These are phyloP conservation scores for Candida frijolesensis DNA, from an alignment of 1,139 yeast genomes.

Conservation along the genomic window DNA sequence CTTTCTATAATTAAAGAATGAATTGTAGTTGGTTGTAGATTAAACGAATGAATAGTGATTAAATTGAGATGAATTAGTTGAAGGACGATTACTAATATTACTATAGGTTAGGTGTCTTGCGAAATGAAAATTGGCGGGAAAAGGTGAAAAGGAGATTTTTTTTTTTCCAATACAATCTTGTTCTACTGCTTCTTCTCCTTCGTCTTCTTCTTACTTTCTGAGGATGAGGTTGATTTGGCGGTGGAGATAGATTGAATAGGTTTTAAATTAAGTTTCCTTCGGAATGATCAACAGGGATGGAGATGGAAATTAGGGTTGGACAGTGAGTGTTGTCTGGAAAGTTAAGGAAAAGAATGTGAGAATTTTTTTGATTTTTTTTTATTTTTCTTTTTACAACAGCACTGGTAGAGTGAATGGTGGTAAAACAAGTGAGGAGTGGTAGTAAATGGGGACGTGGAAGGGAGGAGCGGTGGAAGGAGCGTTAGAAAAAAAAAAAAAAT, in stretches of 20 bases:
- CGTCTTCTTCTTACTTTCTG: too few species aligned
- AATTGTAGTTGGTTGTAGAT: slow-evolving; percentile 10
- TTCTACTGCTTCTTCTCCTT: too few species aligned
- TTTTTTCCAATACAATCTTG: background rate
- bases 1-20: slow-evolving; percentile 8
- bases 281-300: too few species aligned
- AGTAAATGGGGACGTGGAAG: too few species aligned
- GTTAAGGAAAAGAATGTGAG: too few species aligned
- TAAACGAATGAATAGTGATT: slow-evolving; percentile 5
- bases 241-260: background rate
- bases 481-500: too few species aligned
- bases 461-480: too few species aligned
- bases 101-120: background rate
- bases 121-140: background rate
- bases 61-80: background rate
- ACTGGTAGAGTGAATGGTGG: too few species aligned
- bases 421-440: too few species aligned
- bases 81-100: background rate
- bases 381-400: too few species aligned
- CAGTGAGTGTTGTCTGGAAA: too few species aligned
- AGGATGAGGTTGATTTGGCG: background rate
- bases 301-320: background rate
- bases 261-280: background rate
- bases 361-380: too few species aligned
- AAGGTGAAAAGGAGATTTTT: background rate